Evolutionary conservation across 2,329 filamentous ascomycete genomes (phyloP), one percentile per base, ranked within the genome.

Genomic region (Ilyonectria destructans): DNA sequence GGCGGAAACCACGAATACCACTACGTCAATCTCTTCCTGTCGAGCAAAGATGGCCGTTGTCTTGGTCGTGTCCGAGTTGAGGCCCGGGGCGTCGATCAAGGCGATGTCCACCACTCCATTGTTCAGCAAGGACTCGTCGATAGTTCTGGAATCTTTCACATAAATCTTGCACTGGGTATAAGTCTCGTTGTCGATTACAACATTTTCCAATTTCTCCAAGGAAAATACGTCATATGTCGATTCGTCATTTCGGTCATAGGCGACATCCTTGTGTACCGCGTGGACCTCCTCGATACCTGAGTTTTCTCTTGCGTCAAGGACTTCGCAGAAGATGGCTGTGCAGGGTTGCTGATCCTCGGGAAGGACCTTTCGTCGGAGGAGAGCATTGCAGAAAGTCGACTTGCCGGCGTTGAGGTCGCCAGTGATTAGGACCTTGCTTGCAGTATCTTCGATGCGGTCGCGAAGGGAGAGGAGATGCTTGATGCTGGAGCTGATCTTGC

Each of bases 21-120:
- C 96, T 0, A 99, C 96, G 75, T 99, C 96, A 71, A 99, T 99
- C 82, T 99, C 96, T 80, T 99, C 96, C 79, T 99, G 96, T 65
- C 96, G 89, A 26, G 96, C 96, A 80, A 99, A 99, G 7, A 99
- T 93, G 21, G 96, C 96, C 1, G 96, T 99, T 0, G 96, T 99
- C 84, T 98, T 97, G 52, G 97, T 91, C 1, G 96, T 98, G 80
- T 99, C 96, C 23, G 93, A 94, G 82, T 99, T 99, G 60, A 99
- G 86, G 33, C 96, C 96, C 2, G 96, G 96, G 0, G 96, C 96
- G 81, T 99, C 96, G 72, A 99, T 99, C 60, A 99, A 87, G 1
- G 96, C 95, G 79, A 99, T 99, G 77, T 99, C 96, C 48, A 99
- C 96, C 1, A 98, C 95, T 12, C 96, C 96, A 74, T 99, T 99